Evolutionary conservation across 768 basidiomycete genomes (phyloP), one percentile per base, ranked within the genome.

Genomic region (Nidularia sp.): DNA sequence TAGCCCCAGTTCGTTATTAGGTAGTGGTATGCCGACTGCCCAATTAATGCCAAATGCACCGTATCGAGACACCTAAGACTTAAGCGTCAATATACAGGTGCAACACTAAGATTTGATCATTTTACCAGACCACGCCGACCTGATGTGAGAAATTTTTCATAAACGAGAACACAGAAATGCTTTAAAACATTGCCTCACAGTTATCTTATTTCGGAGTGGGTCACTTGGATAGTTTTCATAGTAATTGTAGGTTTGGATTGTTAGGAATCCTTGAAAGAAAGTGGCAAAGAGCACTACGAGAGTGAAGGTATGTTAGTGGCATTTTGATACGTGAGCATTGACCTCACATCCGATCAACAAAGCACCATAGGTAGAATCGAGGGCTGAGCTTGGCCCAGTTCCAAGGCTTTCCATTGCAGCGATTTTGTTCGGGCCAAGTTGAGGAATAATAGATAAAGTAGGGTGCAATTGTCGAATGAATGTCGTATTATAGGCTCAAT

Each of bases 1-100:
- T 45, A 50, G 7, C 60, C 60, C 60, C 60, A 61, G 32, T 59
- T 57, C 10, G 53, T 59, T 2, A 61, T 36, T 4, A 61, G 47
- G 48, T 61, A 61, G 47, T 61, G 54, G 45, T 61, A 61, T 8
- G 36, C 48, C 7, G 54, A 54, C 22, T 59, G 54, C 6, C 33
- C 42, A 13, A 61, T 55, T 6, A 61, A 41, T 2, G 47, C 49
- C 13, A 59, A 52, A 43, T 61, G 60, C 15, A 50, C 45, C 3
- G 55, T 54, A 44, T 61, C 60, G 9, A 59, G 15, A 32, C 36
- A 18, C 53, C 60, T 58, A 39, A n/a, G 7, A 39, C 36, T 7
- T 8, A n/a, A 39, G 7, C 36, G 8, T 39, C n/a, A 39, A n/a
- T n/a, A 8, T 39, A n/a, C n/a, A 7, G n/a, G n/a, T n/a, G 36